Base-by-base conservation (phyloP, 1,139 yeast genomes). In the Sugiyamaella grinbergsii region DNA sequence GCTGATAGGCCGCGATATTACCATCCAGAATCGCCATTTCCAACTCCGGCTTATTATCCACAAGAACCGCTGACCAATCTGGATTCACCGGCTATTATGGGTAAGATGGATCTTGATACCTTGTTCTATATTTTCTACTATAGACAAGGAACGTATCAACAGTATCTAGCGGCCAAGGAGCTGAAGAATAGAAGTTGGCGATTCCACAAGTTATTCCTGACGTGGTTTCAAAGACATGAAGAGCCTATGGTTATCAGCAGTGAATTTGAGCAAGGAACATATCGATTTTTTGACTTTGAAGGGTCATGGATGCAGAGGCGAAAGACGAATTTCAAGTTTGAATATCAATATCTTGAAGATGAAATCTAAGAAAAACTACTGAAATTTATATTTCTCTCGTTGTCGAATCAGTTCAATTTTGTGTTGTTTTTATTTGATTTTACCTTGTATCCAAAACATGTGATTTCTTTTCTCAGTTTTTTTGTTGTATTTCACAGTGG, bases 81-180 rank as follows among this genome's bases (percentile, higher is more conserved):
- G 37, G 73, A 70, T 42, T 71, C 71, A 46, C 70, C 74, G 11
- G 61, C 61, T 18, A 62, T 88, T 37, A 78, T 89, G 73, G 74
- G 78, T 31, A 88, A 85, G 62, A 80, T 91, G 66, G 96, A 89
- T 62, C 76, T 84, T 41, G 97, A 91, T 65, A 91, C 98, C 1
- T 72, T 93, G 59, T 91, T 93, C 62, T 94, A 88, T 74, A 86
- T 94, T 54, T 93, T 94, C 70, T 93, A 94, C 71, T 94, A 85
- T 66, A 76, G 81, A 50, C 84, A 80, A 59, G 85, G 83, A 19
- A 75, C 83, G 7, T 83, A 83, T 62, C 79, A 82, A 57, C 91
- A 88, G 68, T 83, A 82, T 66, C 77, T 88, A 55, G 90, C 97
- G 6, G 95, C 97, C 2, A 78, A 80, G 59, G 98, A 93, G 70